Percentiles rank a stretch among this genome's conserved stretches.
These are phyloP conservation scores for Trypanosoma avium DNA, from an alignment of 208 protist genomes.

Conservation along the genomic window DNA sequence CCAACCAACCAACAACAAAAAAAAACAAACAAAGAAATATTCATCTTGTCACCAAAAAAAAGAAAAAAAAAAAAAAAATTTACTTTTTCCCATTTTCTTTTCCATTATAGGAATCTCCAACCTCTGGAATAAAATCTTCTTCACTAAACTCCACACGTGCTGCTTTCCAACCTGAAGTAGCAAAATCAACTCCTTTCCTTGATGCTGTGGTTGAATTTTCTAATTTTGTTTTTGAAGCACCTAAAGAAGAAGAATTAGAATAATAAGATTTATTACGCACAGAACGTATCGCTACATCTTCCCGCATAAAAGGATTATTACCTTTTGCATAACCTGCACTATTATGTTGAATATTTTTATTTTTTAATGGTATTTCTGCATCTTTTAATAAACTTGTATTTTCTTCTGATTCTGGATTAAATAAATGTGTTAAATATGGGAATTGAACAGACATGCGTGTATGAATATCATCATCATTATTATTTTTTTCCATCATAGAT, in stretches of 20 bases:
- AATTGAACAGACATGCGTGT: conserved; percentile 70
- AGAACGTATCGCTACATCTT: conserved; percentile 36
- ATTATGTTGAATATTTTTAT: conserved; percentile 4
- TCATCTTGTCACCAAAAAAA: conserved; percentile 9
- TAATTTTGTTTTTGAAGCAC: neutral
- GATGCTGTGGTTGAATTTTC: neutral
- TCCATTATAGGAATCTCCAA: neutral
- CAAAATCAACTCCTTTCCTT: conserved; percentile 56
- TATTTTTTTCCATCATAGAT: too few species aligned
- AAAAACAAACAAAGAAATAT: conserved; percentile 11
- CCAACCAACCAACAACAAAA: neutral
- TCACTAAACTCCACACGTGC: conserved; percentile 53
- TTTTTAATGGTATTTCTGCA: too few species aligned
- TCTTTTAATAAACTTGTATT: conserved; percentile 50
- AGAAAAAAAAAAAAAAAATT: neutral
- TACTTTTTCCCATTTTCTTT: conserved; percentile 5
- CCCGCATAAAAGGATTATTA: conserved; percentile 65
- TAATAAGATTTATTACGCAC: neutral
- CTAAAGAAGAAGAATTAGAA: conserved; percentile 6
- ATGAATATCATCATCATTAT: conserved; percentile 50
- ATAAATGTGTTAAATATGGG: conserved; percentile 73
- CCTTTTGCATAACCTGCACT: conserved; percentile 31
- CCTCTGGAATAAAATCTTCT: conserved; percentile 57
- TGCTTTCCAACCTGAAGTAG: conserved; percentile 61
- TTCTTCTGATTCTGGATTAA: conserved; percentile 64